Evolutionary conservation across 164 flowering plant genomes (phyloP).

Genomic region (Pachysandra terminalis): DNA sequence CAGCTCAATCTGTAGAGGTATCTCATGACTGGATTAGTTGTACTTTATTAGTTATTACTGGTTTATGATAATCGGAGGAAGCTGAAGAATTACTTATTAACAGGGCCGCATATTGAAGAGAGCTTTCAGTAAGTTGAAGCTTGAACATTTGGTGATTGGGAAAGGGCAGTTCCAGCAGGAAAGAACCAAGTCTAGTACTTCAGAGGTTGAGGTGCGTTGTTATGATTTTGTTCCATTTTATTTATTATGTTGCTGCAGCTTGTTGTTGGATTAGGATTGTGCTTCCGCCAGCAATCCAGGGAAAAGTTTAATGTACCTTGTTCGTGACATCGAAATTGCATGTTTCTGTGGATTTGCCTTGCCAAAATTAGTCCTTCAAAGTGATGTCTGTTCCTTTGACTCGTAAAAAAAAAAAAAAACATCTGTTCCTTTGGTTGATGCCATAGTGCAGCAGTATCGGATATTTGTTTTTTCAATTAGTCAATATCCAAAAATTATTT

Average conservation of each 20-base stretch:
- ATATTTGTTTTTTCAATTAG: no score
- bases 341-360: no score
- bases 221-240: neutral
- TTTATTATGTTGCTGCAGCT: neutral
- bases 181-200: conserved; percentile 37
- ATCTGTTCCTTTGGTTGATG: no score
- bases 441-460: no score
- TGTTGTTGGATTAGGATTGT: neutral
- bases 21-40: neutral
- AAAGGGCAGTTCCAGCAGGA: conserved; percentile 94
- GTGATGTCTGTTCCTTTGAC: no score
- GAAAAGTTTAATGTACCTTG: no score
- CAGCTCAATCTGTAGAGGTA: conserved; percentile 96
- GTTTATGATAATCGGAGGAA: neutral
- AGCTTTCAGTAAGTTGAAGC: conserved; percentile 89
- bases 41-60: neutral
- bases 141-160: conserved; percentile 97
- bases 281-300: no score
- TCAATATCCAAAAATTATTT: no score
- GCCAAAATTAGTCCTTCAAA: no score
- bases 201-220: conserved; percentile 39
- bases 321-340: no score
- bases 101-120: conserved; percentile 90
- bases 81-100: conserved; percentile 13
- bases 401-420: no score